Conservation (phyloP, 2,329 filamentous ascomycete genomes). For the Myriosclerotinia duriaeana region DNA sequence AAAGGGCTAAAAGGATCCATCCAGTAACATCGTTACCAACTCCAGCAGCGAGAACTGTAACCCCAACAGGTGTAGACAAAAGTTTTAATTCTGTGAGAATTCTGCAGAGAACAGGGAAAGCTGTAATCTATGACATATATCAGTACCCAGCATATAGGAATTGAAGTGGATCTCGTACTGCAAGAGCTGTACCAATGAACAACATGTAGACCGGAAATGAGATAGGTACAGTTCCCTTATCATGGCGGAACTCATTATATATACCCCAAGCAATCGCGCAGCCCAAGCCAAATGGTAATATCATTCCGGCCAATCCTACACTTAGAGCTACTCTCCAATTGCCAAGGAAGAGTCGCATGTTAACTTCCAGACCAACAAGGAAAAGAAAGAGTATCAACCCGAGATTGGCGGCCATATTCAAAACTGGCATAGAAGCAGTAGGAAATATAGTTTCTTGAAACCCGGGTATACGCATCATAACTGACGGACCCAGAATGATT, state of each 20-base stretch:
- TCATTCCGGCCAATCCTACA: slow-evolving; percentile 78
- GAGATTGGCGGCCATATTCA: slow-evolving; percentile 77
- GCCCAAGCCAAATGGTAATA: slow-evolving; percentile 78
- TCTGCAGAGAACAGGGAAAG: slow-evolving; percentile 86
- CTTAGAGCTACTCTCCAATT: slow-evolving; percentile 80
- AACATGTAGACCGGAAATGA: slow-evolving; percentile 63
- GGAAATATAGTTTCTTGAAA: slow-evolving; percentile 80
- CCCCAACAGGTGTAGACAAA: slow-evolving; percentile 76
- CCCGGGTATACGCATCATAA: slow-evolving; percentile 81
- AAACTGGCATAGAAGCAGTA: slow-evolving; percentile 66
- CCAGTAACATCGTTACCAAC: slow-evolving; percentile 90
- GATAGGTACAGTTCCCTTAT: slow-evolving; percentile 54
- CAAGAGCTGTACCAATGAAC: slow-evolving; percentile 90
- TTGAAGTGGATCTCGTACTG: slow-evolving; percentile 41
- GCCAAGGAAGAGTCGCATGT: slow-evolving; percentile 70
- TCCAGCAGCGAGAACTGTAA: slow-evolving; percentile 85
- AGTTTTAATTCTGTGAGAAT: slow-evolving; percentile 90
- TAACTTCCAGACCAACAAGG: slow-evolving; percentile 82
- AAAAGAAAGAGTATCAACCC: slow-evolving; percentile 85
- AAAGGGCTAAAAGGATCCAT: slow-evolving; percentile 90
- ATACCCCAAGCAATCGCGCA: slow-evolving; percentile 78
- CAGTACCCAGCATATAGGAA: neutral
- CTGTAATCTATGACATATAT: slow-evolving; percentile 61
- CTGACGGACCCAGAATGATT: slow-evolving; percentile 80
- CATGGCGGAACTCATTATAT: slow-evolving; percentile 65